Conservation (phyloP, 169 alveolate genomes). For the Eimeria acervulina region DNA sequence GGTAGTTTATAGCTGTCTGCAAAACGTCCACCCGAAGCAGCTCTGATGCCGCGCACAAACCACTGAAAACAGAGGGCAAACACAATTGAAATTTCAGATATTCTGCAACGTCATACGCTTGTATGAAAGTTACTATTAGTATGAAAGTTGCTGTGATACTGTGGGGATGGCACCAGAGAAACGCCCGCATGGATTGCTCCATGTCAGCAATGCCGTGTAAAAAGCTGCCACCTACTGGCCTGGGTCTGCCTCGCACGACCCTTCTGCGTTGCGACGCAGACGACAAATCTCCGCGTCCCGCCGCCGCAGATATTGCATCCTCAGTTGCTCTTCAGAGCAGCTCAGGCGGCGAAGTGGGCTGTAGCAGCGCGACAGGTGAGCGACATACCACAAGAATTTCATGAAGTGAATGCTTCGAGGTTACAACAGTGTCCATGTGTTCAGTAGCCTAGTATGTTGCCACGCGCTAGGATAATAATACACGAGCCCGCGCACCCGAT, state of each 20-base stretch:
- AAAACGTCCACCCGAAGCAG: constrained; percentile 65
- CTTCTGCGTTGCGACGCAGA: constrained; percentile 60
- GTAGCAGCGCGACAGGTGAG: not conserved
- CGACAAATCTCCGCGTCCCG: constrained; percentile 59
- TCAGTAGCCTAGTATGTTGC: not conserved
- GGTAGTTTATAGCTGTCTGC: constrained; percentile 62
- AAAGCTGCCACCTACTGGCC: constrained; percentile 36
- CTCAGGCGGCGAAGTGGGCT: constrained; percentile 75
- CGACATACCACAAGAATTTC: not conserved
- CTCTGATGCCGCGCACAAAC: constrained; percentile 70
- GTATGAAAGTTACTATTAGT: not conserved
- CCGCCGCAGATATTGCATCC: constrained; percentile 41
- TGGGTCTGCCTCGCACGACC: constrained; percentile 44
- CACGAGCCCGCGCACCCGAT: constrained; percentile 1
- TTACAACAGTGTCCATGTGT: not conserved
- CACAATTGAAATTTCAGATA: not conserved
- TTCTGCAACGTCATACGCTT: not conserved
- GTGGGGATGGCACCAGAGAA: not conserved
- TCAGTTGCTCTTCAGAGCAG: constrained; percentile 69
- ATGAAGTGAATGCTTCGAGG: not conserved
- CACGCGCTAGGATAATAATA: not conserved
- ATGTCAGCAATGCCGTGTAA: not conserved
- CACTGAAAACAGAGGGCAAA: constrained; percentile 30
- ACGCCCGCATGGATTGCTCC: not conserved
- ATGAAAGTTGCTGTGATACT: not conserved